These are phyloP conservation scores for Camellia granthamiana DNA, from an alignment of 148 eudicot genomes.

Conservation along the genomic window DNA sequence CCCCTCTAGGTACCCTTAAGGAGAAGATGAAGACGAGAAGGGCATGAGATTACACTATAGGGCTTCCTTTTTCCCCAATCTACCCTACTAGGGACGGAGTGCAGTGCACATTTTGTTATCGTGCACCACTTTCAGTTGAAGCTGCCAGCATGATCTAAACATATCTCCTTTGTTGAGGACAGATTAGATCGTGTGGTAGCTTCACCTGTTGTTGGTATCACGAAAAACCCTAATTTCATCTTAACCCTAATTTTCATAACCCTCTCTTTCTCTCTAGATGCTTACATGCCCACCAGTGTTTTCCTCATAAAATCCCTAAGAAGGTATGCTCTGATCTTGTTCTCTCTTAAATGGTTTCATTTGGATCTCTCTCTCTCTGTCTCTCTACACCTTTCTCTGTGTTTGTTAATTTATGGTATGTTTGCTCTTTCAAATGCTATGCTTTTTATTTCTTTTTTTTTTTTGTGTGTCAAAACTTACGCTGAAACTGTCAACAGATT, in stretches of 20 bases:
- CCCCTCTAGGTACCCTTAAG: constrained; percentile 10
- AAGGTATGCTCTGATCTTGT: background rate
- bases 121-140: constrained; percentile 31
- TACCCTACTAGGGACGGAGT: background rate
- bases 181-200: constrained; percentile 62
- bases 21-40: background rate
- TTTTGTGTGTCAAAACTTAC: background rate
- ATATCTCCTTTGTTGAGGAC: constrained; percentile 25
- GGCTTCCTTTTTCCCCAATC: background rate
- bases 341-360: background rate
- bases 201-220: constrained; percentile 44
- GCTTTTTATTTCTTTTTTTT: background rate
- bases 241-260: constrained; percentile 15
- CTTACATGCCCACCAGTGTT: background rate
- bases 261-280: background rate
- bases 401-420: no score
- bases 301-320: background rate
- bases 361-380: no score
- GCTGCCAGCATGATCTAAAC: constrained; percentile 45
- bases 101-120: constrained; percentile 7
- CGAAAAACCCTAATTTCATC: constrained; percentile 20
- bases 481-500: background rate
- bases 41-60: background rate
- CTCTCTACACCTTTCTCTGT: no score
- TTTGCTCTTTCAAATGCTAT: background rate